Percentiles rank a stretch among this genome's conserved stretches.
These are phyloP conservation scores for Quercus suber DNA, from an alignment of 306 rosid genomes.

Conservation along the genomic window DNA sequence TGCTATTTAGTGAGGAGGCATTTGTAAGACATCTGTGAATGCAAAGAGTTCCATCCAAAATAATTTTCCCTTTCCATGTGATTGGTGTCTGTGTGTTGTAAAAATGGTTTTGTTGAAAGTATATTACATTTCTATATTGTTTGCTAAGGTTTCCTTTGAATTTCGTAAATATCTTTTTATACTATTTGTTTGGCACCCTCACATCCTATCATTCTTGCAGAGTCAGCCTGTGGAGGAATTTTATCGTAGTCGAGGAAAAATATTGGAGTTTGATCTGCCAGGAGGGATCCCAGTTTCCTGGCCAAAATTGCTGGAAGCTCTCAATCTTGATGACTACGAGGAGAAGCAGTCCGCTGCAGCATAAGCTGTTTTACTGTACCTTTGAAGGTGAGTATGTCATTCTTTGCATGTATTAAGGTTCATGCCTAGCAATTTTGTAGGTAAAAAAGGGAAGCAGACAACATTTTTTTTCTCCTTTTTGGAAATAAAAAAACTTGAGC, in stretches of 20 bases:
- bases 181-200: slow-evolving; percentile 11
- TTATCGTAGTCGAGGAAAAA: slow-evolving; percentile 67
- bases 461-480: slow-evolving; percentile 24
- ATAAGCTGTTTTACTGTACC: slow-evolving; percentile 30
- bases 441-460: slow-evolving; percentile 11
- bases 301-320: slow-evolving; percentile 90
- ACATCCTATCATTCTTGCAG: slow-evolving; percentile 39
- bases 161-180: neutral
- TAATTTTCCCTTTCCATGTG: neutral
- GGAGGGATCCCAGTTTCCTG: slow-evolving; percentile 98
- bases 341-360: slow-evolving; percentile 77
- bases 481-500: slow-evolving; percentile 21
- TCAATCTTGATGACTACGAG: slow-evolving; percentile 76
- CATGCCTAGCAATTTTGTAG: slow-evolving; percentile 53
- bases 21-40: neutral
- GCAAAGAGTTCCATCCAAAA: neutral
- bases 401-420: slow-evolving; percentile 44
- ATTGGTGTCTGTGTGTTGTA: neutral
- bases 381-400: slow-evolving; percentile 42
- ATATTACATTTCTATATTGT: neutral
- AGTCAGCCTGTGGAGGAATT: slow-evolving; percentile 85
- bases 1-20: neutral
- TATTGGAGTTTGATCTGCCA: slow-evolving; percentile 90
- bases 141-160: slow-evolving; percentile 4
- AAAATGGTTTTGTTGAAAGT: neutral